Evolutionary conservation across 2,329 filamentous ascomycete species (phyloP), one percentile per base, ranked within the genome.

Genomic region (Fusarium sp.): DNA sequence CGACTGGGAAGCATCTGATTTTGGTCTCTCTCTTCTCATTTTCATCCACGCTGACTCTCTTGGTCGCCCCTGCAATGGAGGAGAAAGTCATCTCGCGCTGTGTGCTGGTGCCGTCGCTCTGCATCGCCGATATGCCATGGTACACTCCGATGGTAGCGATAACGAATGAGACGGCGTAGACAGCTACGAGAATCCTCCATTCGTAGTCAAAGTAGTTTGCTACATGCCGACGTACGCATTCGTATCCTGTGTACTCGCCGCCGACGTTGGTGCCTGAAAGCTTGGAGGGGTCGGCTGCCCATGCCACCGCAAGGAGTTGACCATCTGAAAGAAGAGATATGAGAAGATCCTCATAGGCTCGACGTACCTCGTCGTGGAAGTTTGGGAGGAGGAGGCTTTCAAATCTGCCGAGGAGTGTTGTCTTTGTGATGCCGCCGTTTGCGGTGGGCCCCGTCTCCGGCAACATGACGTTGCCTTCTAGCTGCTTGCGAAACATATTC

Each of bases 51-150:
- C 47, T 68, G 2, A 77, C 72, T 15, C 68, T 66, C 11, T 69
- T 77, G 0, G 74, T 76, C 5, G 74, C 74, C 0, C 64, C 65
- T 0, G 72, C 71, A 2, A 76, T 75, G 8, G 74, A 35, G 32
- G 74, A 76, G 4, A 76, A 76, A 0, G 71, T 70, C 43, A 76
- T 76, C 6, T 63, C 73, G 2, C 74, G 72, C 11, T 72, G 68
- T 3, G 66, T 62, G 1, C 62, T 17, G 1, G 63, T 68, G 0
- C 65, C 71, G 9, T 76, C 74, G 1, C 58, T 72, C 2, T 45
- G 54, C 69, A 76, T 76, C 0, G 74, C 74, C 3, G 38, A 11
- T 1, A 76, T 68, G 3, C 73, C 75, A 4, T 64, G 65, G 10
- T 71, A 62, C 5, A 77, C 74, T n/a, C 68, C 73, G 10, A 65